A percentile compares a stretch with the other conserved stretches of the same genome.
These are phyloP conservation scores for Aeminium ludgeri DNA, from an alignment of 495 filamentous ascomycete genomes.

Conservation along the genomic window DNA sequence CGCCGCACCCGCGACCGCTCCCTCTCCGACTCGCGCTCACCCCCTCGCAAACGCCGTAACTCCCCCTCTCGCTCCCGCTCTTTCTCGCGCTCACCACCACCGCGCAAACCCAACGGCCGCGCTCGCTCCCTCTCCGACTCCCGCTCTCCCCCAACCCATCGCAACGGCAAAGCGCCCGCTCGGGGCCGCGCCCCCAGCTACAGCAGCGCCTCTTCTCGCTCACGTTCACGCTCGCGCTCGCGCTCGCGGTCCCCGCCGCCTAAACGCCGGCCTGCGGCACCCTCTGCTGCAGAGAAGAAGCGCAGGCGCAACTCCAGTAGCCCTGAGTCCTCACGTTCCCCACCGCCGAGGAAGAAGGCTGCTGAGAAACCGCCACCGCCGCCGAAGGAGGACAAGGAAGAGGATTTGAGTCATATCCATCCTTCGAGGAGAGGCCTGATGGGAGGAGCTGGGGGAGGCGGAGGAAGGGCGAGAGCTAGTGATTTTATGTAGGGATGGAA, in stretches of 20 bases:
- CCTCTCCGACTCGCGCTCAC: conserved; percentile 10
- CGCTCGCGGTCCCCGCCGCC: conserved; percentile 2
- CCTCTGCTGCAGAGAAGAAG: conserved; percentile 4
- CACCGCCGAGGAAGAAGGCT: conserved; percentile 4
- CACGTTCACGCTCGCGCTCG: conserved; percentile 9
- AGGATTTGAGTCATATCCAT: conserved; percentile 17
- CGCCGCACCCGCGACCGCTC: conserved; percentile 1
- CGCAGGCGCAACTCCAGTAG: conserved; percentile 11
- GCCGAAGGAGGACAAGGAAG: conserved; percentile 4
- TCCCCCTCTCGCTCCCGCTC: conserved; percentile 13
- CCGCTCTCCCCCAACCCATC: conserved; percentile 7
- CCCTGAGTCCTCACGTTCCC: conserved; percentile 11
- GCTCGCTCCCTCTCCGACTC: conserved; percentile 5
- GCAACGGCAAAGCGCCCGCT: background rate
- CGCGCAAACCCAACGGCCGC: background rate
- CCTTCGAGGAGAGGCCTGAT: conserved; percentile 15
- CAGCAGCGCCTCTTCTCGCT: conserved; percentile 13
- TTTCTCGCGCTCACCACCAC: conserved; percentile 8
- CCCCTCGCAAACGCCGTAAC: conserved; percentile 6
- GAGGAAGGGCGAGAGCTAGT: conserved; percentile 16
- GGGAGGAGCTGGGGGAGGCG: conserved; percentile 8
- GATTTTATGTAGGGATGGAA: conserved; percentile 22
- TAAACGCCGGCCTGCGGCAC: background rate
- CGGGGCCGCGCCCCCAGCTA: conserved; percentile 6
- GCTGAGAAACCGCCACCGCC: background rate